Percentiles rank a stretch among this genome's conserved stretches.
phyloP scores from a whole-genome alignment of 1,284 basidiomycete genomes.

The Puccinia hordei region DNA sequence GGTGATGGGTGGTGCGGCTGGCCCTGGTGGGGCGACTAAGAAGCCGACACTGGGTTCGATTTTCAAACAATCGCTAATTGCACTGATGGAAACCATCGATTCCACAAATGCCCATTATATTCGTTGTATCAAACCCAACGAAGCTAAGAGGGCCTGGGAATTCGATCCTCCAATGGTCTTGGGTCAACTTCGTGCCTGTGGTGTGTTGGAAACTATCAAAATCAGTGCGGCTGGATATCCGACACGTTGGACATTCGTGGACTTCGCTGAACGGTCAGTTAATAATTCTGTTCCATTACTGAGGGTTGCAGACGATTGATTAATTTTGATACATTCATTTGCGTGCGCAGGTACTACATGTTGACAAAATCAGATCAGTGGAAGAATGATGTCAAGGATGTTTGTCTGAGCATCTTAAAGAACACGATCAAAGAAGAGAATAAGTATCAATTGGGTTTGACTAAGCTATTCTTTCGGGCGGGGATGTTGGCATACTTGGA shows the following conservation, averaged over 20 bases:
- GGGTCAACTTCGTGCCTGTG: constrained; percentile 92
- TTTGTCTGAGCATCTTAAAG: constrained; percentile 84
- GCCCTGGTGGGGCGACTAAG: constrained; percentile 65
- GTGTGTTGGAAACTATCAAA: constrained; percentile 97
- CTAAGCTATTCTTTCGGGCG: constrained; percentile 99
- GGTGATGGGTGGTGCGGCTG: constrained; percentile 33
- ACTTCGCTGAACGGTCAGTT: constrained; percentile 90
- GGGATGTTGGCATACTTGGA: constrained; percentile 99
- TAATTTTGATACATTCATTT: not conserved
- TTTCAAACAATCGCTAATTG: constrained; percentile 92
- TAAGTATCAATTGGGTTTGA: constrained; percentile 95
- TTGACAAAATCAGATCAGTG: constrained; percentile 83
- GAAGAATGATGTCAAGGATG: constrained; percentile 75
- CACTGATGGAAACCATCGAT: constrained; percentile 94
- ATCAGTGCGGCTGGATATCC: constrained; percentile 99
- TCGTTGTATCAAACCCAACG: constrained; percentile 99
- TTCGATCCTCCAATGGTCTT: constrained; percentile 94
- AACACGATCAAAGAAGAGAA: constrained; percentile 86
- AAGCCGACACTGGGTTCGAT: constrained; percentile 98
- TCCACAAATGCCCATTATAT: constrained; percentile 99
- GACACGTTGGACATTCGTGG: constrained; percentile 97
- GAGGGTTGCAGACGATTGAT: not conserved
- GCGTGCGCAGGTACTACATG: constrained; percentile 81
- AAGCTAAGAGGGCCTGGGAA: constrained; percentile 93
- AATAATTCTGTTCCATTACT: not conserved